These are phyloP conservation scores for Thymus quinquecostatus DNA, from an alignment of 257 asterid genomes.

Conservation along the genomic window DNA sequence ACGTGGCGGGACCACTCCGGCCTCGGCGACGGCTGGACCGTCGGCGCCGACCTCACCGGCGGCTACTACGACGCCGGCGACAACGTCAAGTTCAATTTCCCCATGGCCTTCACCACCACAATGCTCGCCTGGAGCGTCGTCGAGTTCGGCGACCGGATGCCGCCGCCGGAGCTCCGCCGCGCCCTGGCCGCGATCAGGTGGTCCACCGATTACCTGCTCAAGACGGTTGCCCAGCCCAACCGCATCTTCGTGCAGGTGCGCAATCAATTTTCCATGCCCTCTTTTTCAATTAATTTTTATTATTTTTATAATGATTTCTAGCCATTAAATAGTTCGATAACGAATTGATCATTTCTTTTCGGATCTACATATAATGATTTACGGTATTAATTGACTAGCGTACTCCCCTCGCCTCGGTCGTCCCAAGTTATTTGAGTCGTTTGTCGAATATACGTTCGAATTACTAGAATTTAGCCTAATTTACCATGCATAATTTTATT, in stretches of 20 bases:
- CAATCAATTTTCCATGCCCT: neutral
- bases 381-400: too few species aligned
- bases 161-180: conserved; percentile 69
- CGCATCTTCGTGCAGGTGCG: conserved; percentile 94
- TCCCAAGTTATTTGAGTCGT: too few species aligned
- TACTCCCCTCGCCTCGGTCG: too few species aligned
- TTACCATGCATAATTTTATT: too few species aligned
- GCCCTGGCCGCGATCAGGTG: conserved; percentile 77
- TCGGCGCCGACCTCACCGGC: conserved; percentile 68
- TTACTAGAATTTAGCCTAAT: too few species aligned
- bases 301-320: neutral
- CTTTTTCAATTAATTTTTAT: too few species aligned
- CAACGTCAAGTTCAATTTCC: conserved; percentile 83
- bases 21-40: conserved; percentile 77
- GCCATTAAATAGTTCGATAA: neutral
- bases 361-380: too few species aligned
- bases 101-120: conserved; percentile 98
- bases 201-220: conserved; percentile 88
- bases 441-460: too few species aligned
- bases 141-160: conserved; percentile 80
- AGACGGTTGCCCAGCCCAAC: conserved; percentile 82
- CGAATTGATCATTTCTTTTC: too few species aligned
- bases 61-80: conserved; percentile 99
- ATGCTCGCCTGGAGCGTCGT: conserved; percentile 94
- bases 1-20: conserved; percentile 88